These are phyloP conservation scores for Fusarium staphyleae DNA, from an alignment of 2,329 filamentous ascomycete species.

Conservation along the genomic window DNA sequence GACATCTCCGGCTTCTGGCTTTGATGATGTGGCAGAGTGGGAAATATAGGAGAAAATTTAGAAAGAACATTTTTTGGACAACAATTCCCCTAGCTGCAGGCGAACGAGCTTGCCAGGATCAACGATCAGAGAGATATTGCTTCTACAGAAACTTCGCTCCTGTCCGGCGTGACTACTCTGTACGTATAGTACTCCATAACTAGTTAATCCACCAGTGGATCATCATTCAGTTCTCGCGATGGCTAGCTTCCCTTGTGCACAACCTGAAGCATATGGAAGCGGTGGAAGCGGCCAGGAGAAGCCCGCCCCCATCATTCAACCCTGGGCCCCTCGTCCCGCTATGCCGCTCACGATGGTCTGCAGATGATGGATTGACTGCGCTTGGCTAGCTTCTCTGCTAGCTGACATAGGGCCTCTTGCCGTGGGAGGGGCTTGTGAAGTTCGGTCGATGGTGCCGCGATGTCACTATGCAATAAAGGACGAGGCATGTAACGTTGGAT, in stretches of 20 bases:
- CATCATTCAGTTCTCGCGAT: too few relatives aligned
- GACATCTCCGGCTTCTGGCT: neutral
- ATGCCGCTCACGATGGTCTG: conserved; percentile 16
- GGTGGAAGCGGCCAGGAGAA: conserved; percentile 7
- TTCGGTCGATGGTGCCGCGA: too few relatives aligned
- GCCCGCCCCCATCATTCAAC: neutral
- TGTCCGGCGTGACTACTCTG: conserved; percentile 2
- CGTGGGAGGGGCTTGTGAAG: too few relatives aligned
- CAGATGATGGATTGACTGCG: conserved; percentile 17
- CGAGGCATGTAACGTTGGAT: too few relatives aligned
- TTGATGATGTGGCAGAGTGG: conserved; percentile 6
- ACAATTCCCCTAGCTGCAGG: neutral
- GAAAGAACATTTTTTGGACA: neutral
- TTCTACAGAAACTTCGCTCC: conserved; percentile 6
- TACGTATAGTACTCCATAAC: too few relatives aligned
- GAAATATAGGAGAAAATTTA: neutral
- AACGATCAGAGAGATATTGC: too few relatives aligned
- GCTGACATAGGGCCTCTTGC: too few relatives aligned
- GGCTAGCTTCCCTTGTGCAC: conserved; percentile 6
- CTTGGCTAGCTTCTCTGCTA: neutral
- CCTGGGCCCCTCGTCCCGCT: neutral
- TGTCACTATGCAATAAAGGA: too few relatives aligned
- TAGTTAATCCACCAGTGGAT: too few relatives aligned
- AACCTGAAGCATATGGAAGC: conserved; percentile 24
- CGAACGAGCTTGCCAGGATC: conserved; percentile 11